Conservation (phyloP, 2,329 filamentous ascomycete species). For the Clarireedia sp. region DNA sequence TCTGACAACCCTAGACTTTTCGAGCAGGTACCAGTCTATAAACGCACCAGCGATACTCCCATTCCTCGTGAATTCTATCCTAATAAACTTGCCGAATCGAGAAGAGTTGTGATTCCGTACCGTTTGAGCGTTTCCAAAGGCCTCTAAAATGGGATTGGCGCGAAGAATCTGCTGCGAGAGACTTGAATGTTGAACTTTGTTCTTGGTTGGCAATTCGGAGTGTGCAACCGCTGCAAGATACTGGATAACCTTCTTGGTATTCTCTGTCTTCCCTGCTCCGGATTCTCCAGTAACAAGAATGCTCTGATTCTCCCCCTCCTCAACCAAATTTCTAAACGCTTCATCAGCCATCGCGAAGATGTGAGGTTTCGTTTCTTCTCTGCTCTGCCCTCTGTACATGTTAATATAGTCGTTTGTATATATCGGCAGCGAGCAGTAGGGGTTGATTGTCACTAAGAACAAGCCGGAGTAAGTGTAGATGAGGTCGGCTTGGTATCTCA, state of each 20-base stretch:
- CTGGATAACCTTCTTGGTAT: constrained; percentile 99
- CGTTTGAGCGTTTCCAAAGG: constrained; percentile 96
- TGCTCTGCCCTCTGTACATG: constrained; percentile 87
- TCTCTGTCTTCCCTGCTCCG: constrained; percentile 95
- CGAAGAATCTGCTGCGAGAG: constrained; percentile 93
- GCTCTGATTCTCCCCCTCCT: constrained; percentile 92
- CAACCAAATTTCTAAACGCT: constrained; percentile 89
- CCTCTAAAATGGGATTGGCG: constrained; percentile 94
- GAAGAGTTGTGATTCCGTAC: constrained; percentile 98
- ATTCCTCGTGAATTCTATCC: constrained; percentile 83
- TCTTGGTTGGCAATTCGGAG: constrained; percentile 62
- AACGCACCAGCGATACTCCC: constrained; percentile 92
- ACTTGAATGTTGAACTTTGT: constrained; percentile 63
- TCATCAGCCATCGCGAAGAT: constrained; percentile 97
- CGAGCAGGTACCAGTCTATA: constrained; percentile 96
- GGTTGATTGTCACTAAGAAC: constrained; percentile 94
- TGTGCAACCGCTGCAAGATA: constrained; percentile 93
- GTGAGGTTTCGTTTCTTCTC: constrained; percentile 93
- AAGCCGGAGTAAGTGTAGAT: constrained; percentile 98
- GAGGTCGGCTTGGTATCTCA: constrained; percentile 88
- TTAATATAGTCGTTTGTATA: constrained; percentile 96
- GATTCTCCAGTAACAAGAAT: constrained; percentile 98
- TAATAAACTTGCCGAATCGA: constrained; percentile 95
- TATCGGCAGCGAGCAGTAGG: constrained; percentile 89
- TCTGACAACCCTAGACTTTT: constrained; percentile 94